A percentile compares a stretch with the other conserved stretches of the same genome.
These are phyloP conservation scores for Venturia pyrina DNA, from an alignment of 2,329 filamentous ascomycete species.

Conservation along the genomic window DNA sequence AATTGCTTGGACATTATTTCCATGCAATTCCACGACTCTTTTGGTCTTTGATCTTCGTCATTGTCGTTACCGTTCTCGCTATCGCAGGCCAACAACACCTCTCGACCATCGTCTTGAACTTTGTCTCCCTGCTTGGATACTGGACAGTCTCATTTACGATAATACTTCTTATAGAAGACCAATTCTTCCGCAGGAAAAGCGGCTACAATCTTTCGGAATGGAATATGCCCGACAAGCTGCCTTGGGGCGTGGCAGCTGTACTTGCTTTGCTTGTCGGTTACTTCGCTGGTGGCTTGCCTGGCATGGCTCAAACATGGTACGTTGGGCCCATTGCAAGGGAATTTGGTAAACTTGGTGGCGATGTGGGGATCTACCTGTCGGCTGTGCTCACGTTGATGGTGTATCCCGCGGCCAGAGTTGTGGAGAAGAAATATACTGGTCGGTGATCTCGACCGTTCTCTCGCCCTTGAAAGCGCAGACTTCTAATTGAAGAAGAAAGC, in stretches of 20 bases:
- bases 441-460: neutral
- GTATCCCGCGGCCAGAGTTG: constrained; percentile 20
- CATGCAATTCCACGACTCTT: constrained; percentile 43
- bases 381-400: constrained; percentile 20
- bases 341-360: constrained; percentile 21
- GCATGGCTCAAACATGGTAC: constrained; percentile 48
- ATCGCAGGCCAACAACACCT: constrained; percentile 34
- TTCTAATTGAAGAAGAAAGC: too few relatives aligned
- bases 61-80: constrained; percentile 33
- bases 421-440: constrained; percentile 19
- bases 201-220: constrained; percentile 37
- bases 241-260: constrained; percentile 31
- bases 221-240: constrained; percentile 34
- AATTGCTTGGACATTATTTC: constrained; percentile 37
- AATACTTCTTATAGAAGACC: constrained; percentile 36
- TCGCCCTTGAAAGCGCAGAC: too few relatives aligned
- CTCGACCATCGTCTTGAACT: constrained; percentile 34
- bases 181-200: constrained; percentile 29
- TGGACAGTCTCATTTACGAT: constrained; percentile 37
- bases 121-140: constrained; percentile 37
- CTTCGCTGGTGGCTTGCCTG: constrained; percentile 41
- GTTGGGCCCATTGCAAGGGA: constrained; percentile 26
- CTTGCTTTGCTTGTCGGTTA: constrained; percentile 28
- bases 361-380: constrained; percentile 22
- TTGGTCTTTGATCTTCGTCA: constrained; percentile 35